A percentile compares a stretch with the other conserved stretches of the same genome.
Conservation (phyloP, 305 asterid species). For the Andrographis paniculata region DNA sequence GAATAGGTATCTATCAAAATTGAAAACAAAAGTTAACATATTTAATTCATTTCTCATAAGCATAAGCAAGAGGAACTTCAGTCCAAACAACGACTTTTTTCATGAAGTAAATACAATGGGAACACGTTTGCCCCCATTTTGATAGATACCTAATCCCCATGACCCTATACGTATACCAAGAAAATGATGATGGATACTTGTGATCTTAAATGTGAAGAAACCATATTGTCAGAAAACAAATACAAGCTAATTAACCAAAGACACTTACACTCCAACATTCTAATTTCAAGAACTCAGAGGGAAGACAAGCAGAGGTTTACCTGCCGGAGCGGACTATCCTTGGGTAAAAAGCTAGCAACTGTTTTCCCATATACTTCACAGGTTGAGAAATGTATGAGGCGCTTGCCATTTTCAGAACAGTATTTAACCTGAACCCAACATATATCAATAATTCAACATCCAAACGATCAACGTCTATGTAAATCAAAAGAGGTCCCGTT, state of each 20-base stretch:
- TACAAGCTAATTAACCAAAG: not conserved
- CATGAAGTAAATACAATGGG: no score
- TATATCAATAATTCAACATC: slow-evolving; percentile 19
- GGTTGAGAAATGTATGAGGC: slow-evolving; percentile 78
- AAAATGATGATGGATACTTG: no score
- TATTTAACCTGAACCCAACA: slow-evolving; percentile 52
- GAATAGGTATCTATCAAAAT: no score
- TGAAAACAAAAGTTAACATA: no score
- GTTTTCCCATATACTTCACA: slow-evolving; percentile 83
- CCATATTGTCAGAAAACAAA: slow-evolving; percentile 4
- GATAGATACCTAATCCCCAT: no score
- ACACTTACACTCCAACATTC: slow-evolving; percentile 4
- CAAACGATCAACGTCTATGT: slow-evolving; percentile 7
- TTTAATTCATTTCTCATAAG: no score
- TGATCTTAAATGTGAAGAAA: slow-evolving; percentile 3
- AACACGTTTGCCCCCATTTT: no score
- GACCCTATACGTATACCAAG: no score
- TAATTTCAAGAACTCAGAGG: slow-evolving; percentile 10
- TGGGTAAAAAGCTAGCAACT: slow-evolving; percentile 56
- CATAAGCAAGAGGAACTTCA: no score
- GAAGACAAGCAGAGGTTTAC: slow-evolving; percentile 33
- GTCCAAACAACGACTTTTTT: no score
- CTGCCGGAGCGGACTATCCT: slow-evolving; percentile 70
- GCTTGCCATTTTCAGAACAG: slow-evolving; percentile 72
- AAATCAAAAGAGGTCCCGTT: no score